phyloP scores from a whole-genome alignment of 768 basidiomycete species.

The Saitozyma podzolica region DNA sequence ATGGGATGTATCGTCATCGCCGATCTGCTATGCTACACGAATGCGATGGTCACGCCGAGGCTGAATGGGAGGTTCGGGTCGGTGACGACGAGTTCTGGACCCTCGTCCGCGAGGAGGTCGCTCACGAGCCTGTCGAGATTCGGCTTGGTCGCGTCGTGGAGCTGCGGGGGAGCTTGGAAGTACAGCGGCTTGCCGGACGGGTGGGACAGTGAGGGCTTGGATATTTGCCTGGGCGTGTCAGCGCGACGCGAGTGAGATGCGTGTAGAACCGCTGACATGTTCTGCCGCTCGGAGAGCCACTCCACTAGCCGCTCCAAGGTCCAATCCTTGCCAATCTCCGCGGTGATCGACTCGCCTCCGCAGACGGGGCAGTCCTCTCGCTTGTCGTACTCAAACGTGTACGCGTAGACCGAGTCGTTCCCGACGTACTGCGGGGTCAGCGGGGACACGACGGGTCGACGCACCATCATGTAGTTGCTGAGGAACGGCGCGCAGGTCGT shows the following conservation, averaged over 20 bases:
- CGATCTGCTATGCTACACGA: slow-evolving; percentile 19
- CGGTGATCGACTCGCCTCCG: slow-evolving; percentile 81
- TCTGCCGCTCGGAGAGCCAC: slow-evolving; percentile 78
- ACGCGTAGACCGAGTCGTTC: slow-evolving; percentile 93
- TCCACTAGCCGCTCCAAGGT: slow-evolving; percentile 88
- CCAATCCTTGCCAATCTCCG: slow-evolving; percentile 67
- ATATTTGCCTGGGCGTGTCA: slow-evolving; percentile 75
- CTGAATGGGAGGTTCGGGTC: slow-evolving; percentile 86
- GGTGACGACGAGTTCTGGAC: slow-evolving; percentile 81
- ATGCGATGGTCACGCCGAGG: slow-evolving; percentile 56
- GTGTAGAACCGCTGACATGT: slow-evolving; percentile 65
- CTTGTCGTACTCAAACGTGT: slow-evolving; percentile 93
- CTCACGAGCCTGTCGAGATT: slow-evolving; percentile 84
- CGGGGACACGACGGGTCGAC: slow-evolving; percentile 5
- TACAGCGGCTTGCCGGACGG: slow-evolving; percentile 72
- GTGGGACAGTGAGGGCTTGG: slow-evolving; percentile 82
- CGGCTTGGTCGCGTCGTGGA: slow-evolving; percentile 83
- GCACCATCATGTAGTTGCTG: slow-evolving; percentile 81
- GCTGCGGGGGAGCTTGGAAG: slow-evolving; percentile 87
- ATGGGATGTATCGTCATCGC: background rate
- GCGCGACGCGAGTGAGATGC: background rate
- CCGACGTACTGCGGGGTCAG: slow-evolving; percentile 76
- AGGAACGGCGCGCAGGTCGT: slow-evolving; percentile 91
- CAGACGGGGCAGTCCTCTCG: slow-evolving; percentile 95
- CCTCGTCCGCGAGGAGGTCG: slow-evolving; percentile 69